A percentile compares a stretch with the other conserved stretches of the same genome.
These are phyloP conservation scores for Tulasnella sp. DNA, from an alignment of 768 basidiomycete species.

Conservation along the genomic window DNA sequence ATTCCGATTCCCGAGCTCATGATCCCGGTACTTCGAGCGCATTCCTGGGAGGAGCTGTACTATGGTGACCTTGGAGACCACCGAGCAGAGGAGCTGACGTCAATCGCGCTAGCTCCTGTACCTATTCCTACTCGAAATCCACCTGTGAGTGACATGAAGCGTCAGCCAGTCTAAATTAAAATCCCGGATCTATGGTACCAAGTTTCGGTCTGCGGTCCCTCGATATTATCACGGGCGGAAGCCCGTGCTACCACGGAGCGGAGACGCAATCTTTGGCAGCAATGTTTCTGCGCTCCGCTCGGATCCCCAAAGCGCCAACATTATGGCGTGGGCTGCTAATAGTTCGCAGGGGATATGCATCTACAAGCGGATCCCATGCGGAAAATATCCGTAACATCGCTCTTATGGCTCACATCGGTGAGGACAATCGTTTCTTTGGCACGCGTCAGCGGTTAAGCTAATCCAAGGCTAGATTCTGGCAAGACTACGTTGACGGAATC, in stretches of 20 bases:
- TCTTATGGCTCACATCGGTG: constrained; percentile 85
- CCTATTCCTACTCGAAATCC: too few species aligned
- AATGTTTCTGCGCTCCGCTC: not conserved
- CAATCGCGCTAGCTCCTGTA: too few species aligned
- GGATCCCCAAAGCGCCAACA: not conserved
- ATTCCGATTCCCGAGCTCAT: too few species aligned
- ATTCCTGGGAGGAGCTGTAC: too few species aligned
- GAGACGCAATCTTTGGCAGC: constrained; percentile 9
- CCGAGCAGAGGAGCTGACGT: too few species aligned
- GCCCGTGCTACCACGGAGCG: not conserved
- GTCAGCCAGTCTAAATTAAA: too few species aligned
- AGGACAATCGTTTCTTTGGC: constrained; percentile 30
- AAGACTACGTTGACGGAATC: constrained; percentile 89
- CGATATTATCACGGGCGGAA: not conserved
- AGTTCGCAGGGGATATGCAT: not conserved
- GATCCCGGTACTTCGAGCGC: too few species aligned
- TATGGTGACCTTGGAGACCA: too few species aligned
- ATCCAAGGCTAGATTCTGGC: constrained; percentile 60
- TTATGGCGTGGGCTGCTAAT: not conserved
- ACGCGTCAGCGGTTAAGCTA: not conserved
- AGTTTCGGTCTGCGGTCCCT: too few species aligned
- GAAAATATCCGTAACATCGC: constrained; percentile 65
- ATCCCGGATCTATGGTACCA: too few species aligned
- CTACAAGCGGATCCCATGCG: not conserved
- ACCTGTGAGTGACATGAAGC: too few species aligned